Conservation (phyloP, 257 asterid genomes). For the Agastache rugosa region DNA sequence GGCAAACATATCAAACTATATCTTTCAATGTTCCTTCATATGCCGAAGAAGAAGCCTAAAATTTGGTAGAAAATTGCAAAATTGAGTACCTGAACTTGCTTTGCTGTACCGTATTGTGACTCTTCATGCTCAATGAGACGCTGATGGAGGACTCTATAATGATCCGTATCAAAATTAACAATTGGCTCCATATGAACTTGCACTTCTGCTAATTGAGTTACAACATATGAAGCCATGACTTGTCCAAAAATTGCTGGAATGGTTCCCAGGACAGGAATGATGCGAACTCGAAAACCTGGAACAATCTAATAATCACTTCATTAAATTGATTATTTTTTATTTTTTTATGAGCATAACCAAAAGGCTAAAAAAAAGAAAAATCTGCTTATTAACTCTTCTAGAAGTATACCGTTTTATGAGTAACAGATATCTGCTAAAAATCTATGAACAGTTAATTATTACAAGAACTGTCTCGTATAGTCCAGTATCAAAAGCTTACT, state of each 20-base stretch:
- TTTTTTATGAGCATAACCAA: slow-evolving; percentile 19
- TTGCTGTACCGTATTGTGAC: slow-evolving; percentile 75
- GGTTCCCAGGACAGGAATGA: slow-evolving; percentile 95
- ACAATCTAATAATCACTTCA: slow-evolving; percentile 67
- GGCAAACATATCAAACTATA: slow-evolving; percentile 26
- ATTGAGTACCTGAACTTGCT: slow-evolving; percentile 72
- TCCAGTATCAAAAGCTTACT: slow-evolving; percentile 52
- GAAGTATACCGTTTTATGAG: slow-evolving; percentile 3
- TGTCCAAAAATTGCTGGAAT: slow-evolving; percentile 98
- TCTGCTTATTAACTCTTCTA: neutral
- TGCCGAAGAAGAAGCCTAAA: slow-evolving; percentile 17
- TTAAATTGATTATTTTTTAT: slow-evolving; percentile 19
- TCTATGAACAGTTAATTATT: slow-evolving; percentile 1
- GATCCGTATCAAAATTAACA: slow-evolving; percentile 85
- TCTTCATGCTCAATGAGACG: slow-evolving; percentile 96
- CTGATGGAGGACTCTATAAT: slow-evolving; percentile 81
- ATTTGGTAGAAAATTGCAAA: slow-evolving; percentile 17
- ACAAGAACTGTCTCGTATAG: slow-evolving; percentile 27
- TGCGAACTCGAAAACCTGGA: slow-evolving; percentile 97
- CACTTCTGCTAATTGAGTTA: slow-evolving; percentile 77
- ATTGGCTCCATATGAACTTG: slow-evolving; percentile 89
- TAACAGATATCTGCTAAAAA: slow-evolving; percentile 1
- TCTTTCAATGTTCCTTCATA: neutral
- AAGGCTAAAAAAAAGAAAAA: neutral
- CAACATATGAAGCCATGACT: slow-evolving; percentile 93